phyloP scores from a whole-genome alignment of 2,329 filamentous ascomycete genomes.

The Ophioceras dolichostomum region DNA sequence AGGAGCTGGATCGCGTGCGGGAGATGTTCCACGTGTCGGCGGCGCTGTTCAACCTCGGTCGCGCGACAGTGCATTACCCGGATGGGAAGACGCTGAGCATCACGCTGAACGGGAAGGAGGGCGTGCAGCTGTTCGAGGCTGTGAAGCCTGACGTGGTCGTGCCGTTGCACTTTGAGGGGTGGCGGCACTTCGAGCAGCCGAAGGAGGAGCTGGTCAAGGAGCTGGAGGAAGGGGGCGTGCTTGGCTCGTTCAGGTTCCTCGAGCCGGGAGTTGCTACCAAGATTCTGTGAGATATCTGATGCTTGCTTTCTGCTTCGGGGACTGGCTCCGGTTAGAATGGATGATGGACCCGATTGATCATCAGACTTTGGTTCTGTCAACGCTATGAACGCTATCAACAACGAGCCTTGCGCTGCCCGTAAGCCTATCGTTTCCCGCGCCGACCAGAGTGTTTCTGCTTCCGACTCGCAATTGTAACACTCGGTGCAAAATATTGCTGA shows the following conservation, averaged over 20 bases:
- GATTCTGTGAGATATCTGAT: neutral
- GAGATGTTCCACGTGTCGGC: conserved; percentile 22
- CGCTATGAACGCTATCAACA: too few relatives aligned
- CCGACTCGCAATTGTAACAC: too few relatives aligned
- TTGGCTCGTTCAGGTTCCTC: neutral
- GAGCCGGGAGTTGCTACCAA: neutral
- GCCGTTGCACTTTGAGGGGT: conserved; percentile 34
- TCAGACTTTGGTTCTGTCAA: too few relatives aligned
- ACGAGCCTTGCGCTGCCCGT: too few relatives aligned
- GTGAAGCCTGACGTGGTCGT: conserved; percentile 27
- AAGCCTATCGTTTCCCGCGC: too few relatives aligned
- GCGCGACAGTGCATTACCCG: conserved; percentile 14
- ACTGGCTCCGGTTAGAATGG: too few relatives aligned
- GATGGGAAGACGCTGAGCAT: conserved; percentile 12
- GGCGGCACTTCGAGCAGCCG: conserved; percentile 28
- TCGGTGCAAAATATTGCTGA: too few relatives aligned
- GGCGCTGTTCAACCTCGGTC: conserved; percentile 28
- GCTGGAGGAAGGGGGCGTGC: conserved; percentile 16
- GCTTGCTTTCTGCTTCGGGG: too few relatives aligned
- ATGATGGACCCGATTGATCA: too few relatives aligned
- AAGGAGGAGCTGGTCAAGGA: conserved; percentile 14
- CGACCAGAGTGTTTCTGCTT: too few relatives aligned
- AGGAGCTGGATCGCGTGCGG: conserved; percentile 22
- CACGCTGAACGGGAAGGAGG: neutral
- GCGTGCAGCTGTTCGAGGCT: conserved; percentile 21